phyloP scores from a whole-genome alignment of 2,329 filamentous ascomycete genomes.

The Fusarium tjaetaba region DNA sequence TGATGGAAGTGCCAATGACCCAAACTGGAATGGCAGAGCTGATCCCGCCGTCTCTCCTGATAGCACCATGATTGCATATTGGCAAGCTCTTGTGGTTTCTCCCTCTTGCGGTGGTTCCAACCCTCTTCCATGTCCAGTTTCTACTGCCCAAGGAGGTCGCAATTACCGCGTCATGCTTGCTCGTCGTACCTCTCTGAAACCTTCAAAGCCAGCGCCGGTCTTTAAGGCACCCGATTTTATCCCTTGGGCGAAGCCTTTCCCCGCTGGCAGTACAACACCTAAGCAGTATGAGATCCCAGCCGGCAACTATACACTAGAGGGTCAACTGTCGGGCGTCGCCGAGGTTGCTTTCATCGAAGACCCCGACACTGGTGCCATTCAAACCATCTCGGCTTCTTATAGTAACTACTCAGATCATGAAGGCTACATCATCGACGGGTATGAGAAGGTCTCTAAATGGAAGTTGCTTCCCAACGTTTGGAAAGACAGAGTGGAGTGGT shows the following conservation, averaged over 20 bases:
- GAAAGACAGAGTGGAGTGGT: slow-evolving; percentile 49
- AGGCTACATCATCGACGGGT: neutral
- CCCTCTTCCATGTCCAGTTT: slow-evolving; percentile 53
- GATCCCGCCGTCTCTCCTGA: slow-evolving; percentile 56
- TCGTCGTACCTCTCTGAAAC: slow-evolving; percentile 44
- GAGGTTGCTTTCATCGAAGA: neutral
- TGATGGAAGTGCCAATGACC: slow-evolving; percentile 53
- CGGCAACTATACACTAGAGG: neutral
- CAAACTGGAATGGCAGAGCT: slow-evolving; percentile 59
- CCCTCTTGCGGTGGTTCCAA: slow-evolving; percentile 57
- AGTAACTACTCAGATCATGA: neutral
- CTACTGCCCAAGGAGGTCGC: slow-evolving; percentile 52
- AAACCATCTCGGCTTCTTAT: neutral
- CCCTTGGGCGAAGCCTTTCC: neutral
- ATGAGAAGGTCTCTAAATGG: slow-evolving; percentile 23
- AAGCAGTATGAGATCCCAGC: neutral
- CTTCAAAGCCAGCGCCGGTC: slow-evolving; percentile 36
- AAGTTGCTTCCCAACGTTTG: slow-evolving; percentile 7
- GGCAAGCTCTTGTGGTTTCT: slow-evolving; percentile 44
- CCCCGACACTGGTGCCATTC: neutral
- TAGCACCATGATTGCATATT: slow-evolving; percentile 55
- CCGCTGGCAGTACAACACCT: neutral
- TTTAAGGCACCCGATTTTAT: neutral
- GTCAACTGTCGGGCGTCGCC: neutral
- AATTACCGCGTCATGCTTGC: slow-evolving; percentile 56